Base-by-base conservation (phyloP, 2,329 filamentous ascomycete species). In the Xylaria polymorpha region DNA sequence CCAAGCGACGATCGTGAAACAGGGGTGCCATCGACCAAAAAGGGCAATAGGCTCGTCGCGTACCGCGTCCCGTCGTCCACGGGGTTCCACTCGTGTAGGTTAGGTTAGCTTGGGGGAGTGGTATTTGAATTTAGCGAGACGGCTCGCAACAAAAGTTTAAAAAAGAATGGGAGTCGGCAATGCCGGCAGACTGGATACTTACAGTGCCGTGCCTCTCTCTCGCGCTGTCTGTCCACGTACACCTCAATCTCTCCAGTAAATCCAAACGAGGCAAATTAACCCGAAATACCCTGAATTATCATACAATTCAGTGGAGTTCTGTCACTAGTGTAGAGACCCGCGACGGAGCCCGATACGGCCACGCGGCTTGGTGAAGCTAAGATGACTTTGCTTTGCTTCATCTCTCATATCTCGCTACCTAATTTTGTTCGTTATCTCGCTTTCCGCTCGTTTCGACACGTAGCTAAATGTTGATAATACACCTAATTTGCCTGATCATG, bases 1-100 rank as follows among this genome's bases (percentile, higher is more conserved):
- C 61, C 35, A 61, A 65, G 29, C 20, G 66, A 57, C 32, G 41
- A 66, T 61, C 48, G 51, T 66, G 61, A 68, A 68, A 65, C 66
- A 37, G 41, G 66, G 66, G 15, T 59, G 6, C 20, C n/a, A 48
- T 29, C 32, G 25, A 63, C 35, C 46, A 6, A 41, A 65, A 61
- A n/a, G 20, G 61, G 56, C 9, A 55, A 58, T 60, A 14, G 41
- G 20, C 46, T 37, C 18, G 51, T 51, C 41, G 37, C 53, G 60
- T 39, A 39, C 63, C 56, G 51, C n/a, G 29, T 56, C 50, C 50
- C 51, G 29, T 25, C 22, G 4, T 22, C 18, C 37, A 18, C n/a
- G 41, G 15, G 3, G 29, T 51, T 44, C 63, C 63, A 46, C 44
- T 39, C 57, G 8, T 15, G 29, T 65, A 59, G 56, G 35, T 43